A percentile compares a stretch with the other conserved stretches of the same genome.
phyloP scores from a whole-genome alignment of 345 rosid genomes.

The Ceriops decandra region DNA sequence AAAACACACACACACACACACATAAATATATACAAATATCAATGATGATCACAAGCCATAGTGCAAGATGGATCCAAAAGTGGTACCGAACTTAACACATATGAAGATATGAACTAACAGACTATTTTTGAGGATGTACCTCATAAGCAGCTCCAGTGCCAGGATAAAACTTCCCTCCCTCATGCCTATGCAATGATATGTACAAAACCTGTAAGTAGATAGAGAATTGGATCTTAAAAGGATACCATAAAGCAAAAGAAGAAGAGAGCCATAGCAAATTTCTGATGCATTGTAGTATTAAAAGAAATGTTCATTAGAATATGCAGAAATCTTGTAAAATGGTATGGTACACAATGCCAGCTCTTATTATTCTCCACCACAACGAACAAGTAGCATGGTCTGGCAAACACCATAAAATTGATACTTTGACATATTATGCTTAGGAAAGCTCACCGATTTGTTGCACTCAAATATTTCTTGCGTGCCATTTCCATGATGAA shows the following conservation, averaged over 20 bases:
- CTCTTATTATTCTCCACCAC: too few species aligned
- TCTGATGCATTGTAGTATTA: conserved; percentile 4
- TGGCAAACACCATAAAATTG: too few species aligned
- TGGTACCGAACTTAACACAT: neutral
- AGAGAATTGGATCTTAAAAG: neutral
- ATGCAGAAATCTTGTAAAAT: neutral
- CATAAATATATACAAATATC: neutral
- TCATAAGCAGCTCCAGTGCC: conserved; percentile 87
- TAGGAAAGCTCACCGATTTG: conserved; percentile 64
- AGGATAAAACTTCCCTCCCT: conserved; percentile 85
- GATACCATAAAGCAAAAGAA: neutral
- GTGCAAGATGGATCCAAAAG: neutral
- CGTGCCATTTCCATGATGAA: conserved; percentile 98
- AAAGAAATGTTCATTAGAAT: neutral
- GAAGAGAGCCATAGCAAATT: neutral
- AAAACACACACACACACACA: neutral
- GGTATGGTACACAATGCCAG: too few species aligned
- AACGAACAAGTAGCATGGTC: too few species aligned
- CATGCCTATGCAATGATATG: conserved; percentile 88
- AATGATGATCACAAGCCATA: neutral
- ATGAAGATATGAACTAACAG: neutral
- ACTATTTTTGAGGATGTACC: conserved; percentile 36
- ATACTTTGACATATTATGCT: neutral
- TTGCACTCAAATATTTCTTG: conserved; percentile 88
- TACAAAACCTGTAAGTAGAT: conserved; percentile 63